Percentiles rank a stretch among this genome's conserved stretches.
phyloP scores from a whole-genome alignment of 768 basidiomycete genomes.

The Suillus cothurnatus region DNA sequence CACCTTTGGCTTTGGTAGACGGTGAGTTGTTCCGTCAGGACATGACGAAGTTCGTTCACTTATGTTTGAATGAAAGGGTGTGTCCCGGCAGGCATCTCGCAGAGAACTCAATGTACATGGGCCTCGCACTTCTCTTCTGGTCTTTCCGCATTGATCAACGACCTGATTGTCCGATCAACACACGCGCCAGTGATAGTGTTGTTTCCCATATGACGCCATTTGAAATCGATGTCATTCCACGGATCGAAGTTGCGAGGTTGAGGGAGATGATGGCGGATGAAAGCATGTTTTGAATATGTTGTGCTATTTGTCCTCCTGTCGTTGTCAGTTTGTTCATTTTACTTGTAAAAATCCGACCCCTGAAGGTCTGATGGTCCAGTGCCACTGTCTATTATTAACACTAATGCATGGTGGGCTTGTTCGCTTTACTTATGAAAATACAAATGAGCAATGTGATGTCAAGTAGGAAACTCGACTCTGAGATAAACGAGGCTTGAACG shows the following conservation, averaged over 20 bases:
- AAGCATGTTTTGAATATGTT: not conserved
- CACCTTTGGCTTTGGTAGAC: constrained; percentile 51
- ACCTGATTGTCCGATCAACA: constrained; percentile 54
- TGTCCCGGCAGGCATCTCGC: constrained; percentile 60
- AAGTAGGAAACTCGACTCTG: too few species aligned
- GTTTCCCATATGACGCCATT: constrained; percentile 62
- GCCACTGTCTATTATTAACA: too few species aligned
- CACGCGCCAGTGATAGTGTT: constrained; percentile 52
- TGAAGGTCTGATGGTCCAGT: too few species aligned
- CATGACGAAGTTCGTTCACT: not conserved
- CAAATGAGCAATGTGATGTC: too few species aligned
- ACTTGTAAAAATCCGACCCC: not conserved
- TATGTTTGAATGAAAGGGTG: constrained; percentile 35
- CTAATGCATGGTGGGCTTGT: too few species aligned
- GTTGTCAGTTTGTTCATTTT: not conserved
- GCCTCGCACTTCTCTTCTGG: constrained; percentile 61
- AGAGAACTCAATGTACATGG: constrained; percentile 55
- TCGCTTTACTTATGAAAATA: too few species aligned
- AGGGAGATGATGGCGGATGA: constrained; percentile 17
- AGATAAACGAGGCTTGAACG: too few species aligned
- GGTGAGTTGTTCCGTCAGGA: constrained; percentile 6
- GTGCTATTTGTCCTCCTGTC: not conserved
- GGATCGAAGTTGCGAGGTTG: constrained; percentile 27
- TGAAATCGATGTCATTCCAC: constrained; percentile 53
- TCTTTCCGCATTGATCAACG: constrained; percentile 56